Base-by-base conservation (phyloP, 2,329 filamentous ascomycete genomes). In the Penicillium sp. region DNA sequence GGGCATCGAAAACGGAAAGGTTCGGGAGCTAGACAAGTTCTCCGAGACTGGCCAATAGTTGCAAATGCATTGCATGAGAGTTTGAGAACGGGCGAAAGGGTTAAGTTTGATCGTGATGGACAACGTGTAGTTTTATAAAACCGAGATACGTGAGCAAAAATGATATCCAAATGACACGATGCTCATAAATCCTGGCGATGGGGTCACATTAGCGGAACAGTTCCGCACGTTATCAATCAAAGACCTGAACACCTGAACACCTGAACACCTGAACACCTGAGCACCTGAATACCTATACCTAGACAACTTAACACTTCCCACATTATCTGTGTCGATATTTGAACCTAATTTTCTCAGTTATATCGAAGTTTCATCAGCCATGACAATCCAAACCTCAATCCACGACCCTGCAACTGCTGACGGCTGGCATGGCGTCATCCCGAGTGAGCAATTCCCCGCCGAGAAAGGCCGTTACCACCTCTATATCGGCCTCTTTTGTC, bases 401-500 rank as follows among this genome's bases (percentile, higher is more conserved):
- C 70, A 72, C 27, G 41, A 61, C 9, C 47, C 61, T 38, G 62
- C 55, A 9, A 71, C 68, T 7, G 51, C 59, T 10, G 69, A 70
- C 48, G 66, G 69, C 49, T 84, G 82, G 78, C 82, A 84, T 61
- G 81, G 81, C 53, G 72, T 78, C 49, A 81, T 84, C 57, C 74
- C 77, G 19, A 65, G 73, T 27, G 72, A 76, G 17, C 71, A 78
- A 17, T 85, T 84, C 63, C 75, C 77, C 6, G 78, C 81, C 2
- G 80, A 83, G 61, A 77, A 75, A 38, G 77, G 76, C 47, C 77
- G 83, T 41, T 85, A 85, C 69, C 82, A 84, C 65, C 70, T 85
- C 2, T 84, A 83, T 64, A 80, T 84, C 41, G 81, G 77, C 21
- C 78, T 87, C 29, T 88, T 88, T 74, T 88, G 85, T 64, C 86